Conservation (phyloP, 495 filamentous ascomycete species). For the Melanomma pulvis-pyrius region DNA sequence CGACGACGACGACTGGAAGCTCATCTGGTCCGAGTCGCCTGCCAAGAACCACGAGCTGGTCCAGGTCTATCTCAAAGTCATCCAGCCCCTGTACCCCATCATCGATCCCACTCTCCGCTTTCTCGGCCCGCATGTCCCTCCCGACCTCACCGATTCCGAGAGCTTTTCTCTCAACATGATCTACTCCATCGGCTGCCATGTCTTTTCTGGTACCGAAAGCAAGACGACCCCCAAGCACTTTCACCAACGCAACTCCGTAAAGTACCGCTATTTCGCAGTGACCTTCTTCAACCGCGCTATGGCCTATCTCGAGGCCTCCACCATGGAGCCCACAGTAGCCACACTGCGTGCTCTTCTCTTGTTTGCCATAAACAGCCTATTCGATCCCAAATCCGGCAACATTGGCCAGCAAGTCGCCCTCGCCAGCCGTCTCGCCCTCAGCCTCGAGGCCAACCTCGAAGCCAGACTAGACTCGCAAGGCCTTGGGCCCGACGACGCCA, state of each 20-base stretch:
- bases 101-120: conserved; percentile 16
- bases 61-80: conserved; percentile 7
- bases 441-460: conserved; percentile 13
- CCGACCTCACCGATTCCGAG: conserved; percentile 9
- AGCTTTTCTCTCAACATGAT: conserved; percentile 29
- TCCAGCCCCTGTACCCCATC: conserved; percentile 30
- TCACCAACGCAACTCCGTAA: conserved; percentile 1
- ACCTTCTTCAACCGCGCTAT: conserved; percentile 18
- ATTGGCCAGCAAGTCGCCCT: conserved; percentile 34
- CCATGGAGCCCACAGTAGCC: conserved; percentile 16
- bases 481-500: neutral
- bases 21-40: neutral
- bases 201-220: neutral
- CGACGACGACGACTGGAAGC: conserved; percentile 19
- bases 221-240: neutral
- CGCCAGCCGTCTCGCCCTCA: conserved; percentile 20
- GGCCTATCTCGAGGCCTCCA: conserved; percentile 23
- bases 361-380: conserved; percentile 31
- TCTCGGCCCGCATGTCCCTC: conserved; percentile 1
- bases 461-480: conserved; percentile 18
- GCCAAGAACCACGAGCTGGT: conserved; percentile 19
- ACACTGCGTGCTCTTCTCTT: conserved; percentile 26
- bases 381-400: conserved; percentile 30
- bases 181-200: conserved; percentile 28
- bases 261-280: conserved; percentile 9